phyloP scores from a whole-genome alignment of 495 filamentous ascomycete genomes.

The Xylaria grammica region DNA sequence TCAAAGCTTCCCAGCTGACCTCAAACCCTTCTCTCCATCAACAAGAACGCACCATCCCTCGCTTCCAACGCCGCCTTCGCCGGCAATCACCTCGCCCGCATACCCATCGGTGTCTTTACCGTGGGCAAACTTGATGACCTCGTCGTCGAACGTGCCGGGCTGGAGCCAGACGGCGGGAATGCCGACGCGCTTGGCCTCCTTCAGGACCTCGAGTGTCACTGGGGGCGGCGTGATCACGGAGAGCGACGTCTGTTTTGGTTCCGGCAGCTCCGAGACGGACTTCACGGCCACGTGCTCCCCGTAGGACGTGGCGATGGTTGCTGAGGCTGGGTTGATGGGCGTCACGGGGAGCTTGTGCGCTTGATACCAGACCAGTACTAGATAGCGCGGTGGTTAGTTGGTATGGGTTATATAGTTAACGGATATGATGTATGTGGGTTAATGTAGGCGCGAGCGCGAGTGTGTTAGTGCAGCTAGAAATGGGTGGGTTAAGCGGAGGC shows the following conservation, averaged over 20 bases:
- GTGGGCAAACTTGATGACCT: constrained; percentile 70
- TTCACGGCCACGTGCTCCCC: constrained; percentile 66
- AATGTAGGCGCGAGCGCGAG: not conserved
- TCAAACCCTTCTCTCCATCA: constrained; percentile 77
- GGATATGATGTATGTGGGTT: not conserved
- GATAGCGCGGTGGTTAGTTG: not conserved
- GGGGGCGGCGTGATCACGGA: constrained; percentile 86
- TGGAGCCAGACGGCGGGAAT: constrained; percentile 88
- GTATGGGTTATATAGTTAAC: not conserved
- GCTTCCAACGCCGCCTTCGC: constrained; percentile 66
- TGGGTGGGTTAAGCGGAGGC: not conserved
- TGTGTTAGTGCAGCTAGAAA: not conserved
- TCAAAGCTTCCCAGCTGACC: constrained; percentile 58
- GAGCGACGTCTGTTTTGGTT: constrained; percentile 72
- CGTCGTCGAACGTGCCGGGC: constrained; percentile 82
- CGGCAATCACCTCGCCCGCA: constrained; percentile 67
- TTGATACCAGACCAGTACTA: constrained; percentile 91
- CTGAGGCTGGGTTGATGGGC: constrained; percentile 77
- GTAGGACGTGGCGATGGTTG: constrained; percentile 58
- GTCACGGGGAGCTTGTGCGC: constrained; percentile 74
- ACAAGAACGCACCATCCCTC: constrained; percentile 95
- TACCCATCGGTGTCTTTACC: constrained; percentile 57
- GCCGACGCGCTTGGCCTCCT: constrained; percentile 80
- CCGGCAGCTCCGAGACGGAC: constrained; percentile 65
- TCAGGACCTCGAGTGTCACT: constrained; percentile 71